Conservation (phyloP, 2,329 filamentous ascomycete species). For the Coniochaeta prunicola region DNA sequence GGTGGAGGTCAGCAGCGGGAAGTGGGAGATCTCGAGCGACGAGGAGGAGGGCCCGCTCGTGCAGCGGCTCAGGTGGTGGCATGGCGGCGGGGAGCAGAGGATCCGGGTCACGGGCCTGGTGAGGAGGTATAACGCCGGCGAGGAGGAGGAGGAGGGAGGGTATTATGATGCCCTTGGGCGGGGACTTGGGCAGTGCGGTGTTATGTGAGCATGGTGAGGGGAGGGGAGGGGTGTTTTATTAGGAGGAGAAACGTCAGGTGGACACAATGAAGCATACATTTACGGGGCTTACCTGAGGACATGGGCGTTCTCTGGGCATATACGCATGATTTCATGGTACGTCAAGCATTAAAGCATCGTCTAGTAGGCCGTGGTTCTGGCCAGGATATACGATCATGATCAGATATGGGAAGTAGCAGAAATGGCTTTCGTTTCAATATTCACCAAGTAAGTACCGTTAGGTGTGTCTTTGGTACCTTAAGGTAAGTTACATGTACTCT, state of each 20-base stretch:
- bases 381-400: neutral
- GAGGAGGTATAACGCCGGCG: slow-evolving; percentile 50
- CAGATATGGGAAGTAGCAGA: too few relatives aligned
- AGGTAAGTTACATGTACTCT: too few relatives aligned
- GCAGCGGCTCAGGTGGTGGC: slow-evolving; percentile 88
- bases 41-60: slow-evolving; percentile 62
- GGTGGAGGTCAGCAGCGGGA: slow-evolving; percentile 75
- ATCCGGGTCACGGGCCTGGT: slow-evolving; percentile 70
- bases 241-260: neutral
- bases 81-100: slow-evolving; percentile 72
- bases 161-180: slow-evolving; percentile 66
- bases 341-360: too few relatives aligned
- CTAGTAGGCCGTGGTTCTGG: neutral
- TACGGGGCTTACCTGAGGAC: too few relatives aligned
- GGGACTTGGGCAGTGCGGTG: slow-evolving; percentile 39
- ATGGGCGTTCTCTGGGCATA: too few relatives aligned
- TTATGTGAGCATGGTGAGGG: slow-evolving; percentile 42
- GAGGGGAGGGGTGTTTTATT: neutral
- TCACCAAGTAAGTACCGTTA: too few relatives aligned
- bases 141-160: slow-evolving; percentile 60
- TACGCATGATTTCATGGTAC: too few relatives aligned
- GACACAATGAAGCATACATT: too few relatives aligned
- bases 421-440: too few relatives aligned
- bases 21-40: slow-evolving; percentile 77
- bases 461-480: too few relatives aligned